A percentile compares a stretch with the other conserved stretches of the same genome.
phyloP scores from a whole-genome alignment of 306 rosid genomes.

The Cucurbita moschata region DNA sequence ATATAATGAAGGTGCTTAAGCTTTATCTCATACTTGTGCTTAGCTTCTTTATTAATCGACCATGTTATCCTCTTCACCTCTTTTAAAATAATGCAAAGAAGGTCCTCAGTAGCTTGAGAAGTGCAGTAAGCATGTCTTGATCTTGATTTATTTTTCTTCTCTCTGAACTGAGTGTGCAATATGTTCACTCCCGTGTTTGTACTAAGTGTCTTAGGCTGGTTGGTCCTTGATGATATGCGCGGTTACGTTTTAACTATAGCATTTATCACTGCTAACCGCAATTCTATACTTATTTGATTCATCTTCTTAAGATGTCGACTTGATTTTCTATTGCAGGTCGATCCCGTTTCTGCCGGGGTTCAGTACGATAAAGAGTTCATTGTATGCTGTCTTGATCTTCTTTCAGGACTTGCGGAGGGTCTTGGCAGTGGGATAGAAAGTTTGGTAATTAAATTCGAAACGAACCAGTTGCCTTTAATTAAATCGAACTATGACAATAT shows the following conservation, averaged over 20 bases:
- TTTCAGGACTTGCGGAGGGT: slow-evolving; percentile 96
- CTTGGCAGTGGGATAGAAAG: slow-evolving; percentile 99
- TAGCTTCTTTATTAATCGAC: not conserved
- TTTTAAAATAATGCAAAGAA: not conserved
- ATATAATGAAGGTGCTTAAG: not conserved
- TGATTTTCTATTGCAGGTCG: slow-evolving; percentile 47
- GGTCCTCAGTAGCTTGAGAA: not conserved
- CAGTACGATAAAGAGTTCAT: slow-evolving; percentile 87
- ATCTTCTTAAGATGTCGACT: not conserved
- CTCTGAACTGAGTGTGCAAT: not conserved
- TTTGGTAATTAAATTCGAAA: slow-evolving; percentile 43
- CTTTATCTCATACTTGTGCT: not conserved
- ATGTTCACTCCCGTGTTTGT: slow-evolving; percentile 1
- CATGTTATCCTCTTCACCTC: not conserved
- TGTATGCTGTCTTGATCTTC: slow-evolving; percentile 93
- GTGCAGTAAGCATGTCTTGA: not conserved
- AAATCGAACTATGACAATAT: not conserved
- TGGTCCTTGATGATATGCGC: not conserved
- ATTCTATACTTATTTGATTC: not conserved
- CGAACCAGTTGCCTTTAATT: not conserved
- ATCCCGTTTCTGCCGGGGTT: slow-evolving; percentile 67
- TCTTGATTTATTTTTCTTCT: not conserved
- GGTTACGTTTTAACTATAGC: not conserved
- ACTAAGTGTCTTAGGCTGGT: not conserved
- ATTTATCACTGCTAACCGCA: not conserved